Evolutionary conservation across 441 rosid species (phyloP).

Genomic region (Heliophila coronopifolia): DNA sequence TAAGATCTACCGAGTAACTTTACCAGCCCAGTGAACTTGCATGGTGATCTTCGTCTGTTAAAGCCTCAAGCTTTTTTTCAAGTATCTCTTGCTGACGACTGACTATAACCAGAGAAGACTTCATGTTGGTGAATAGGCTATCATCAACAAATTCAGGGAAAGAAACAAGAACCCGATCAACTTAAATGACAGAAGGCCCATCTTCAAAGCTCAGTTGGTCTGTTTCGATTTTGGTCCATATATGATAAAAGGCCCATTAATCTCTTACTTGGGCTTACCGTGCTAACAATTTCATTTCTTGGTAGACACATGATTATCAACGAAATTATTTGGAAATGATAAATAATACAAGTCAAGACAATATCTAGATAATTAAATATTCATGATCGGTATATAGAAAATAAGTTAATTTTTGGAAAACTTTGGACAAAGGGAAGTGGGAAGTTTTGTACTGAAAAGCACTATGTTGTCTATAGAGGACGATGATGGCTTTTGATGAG

Average conservation of each 20-base stretch:
- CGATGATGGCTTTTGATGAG: conserved; percentile 30
- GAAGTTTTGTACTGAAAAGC: conserved; percentile 30
- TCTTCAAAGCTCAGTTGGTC: conserved; percentile 86
- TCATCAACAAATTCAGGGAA: conserved; percentile 92
- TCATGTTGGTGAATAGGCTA: conserved; percentile 80
- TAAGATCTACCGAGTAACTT: conserved; percentile 86
- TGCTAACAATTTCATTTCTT: not conserved
- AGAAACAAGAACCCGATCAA: too few species aligned
- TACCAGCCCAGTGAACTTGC: conserved; percentile 74
- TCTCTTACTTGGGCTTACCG: not conserved
- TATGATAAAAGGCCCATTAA: conserved; percentile 19
- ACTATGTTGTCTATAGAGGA: conserved; percentile 21
- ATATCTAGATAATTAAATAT: too few species aligned
- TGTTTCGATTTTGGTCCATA: not conserved
- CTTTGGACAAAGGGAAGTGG: conserved; percentile 32
- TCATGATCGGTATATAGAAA: not conserved
- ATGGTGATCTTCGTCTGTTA: conserved; percentile 71
- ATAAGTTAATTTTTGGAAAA: not conserved
- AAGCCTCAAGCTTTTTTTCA: conserved; percentile 44
- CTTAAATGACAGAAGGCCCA: too few species aligned
- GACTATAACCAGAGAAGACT: conserved; percentile 76
- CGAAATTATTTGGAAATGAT: too few species aligned
- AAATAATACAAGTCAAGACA: too few species aligned
- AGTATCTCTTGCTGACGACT: conserved; percentile 60
- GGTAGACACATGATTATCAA: too few species aligned